Evolutionary conservation across 306 rosid species (phyloP).

Genomic region (Fragaria nilgerrensis): DNA sequence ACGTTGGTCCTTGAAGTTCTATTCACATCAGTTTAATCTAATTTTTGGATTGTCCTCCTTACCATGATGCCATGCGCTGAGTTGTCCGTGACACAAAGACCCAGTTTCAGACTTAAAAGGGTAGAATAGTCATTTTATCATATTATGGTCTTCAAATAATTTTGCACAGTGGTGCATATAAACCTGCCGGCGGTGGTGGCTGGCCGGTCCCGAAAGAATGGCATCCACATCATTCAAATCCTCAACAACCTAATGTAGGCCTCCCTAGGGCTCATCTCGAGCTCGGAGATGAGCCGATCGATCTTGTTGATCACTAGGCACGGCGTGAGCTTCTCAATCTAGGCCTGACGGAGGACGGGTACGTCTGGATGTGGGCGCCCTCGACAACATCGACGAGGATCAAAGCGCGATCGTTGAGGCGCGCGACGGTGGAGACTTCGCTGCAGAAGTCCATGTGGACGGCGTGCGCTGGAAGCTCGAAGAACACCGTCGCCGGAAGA

Average conservation of each 20-base stretch:
- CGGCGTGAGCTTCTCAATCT: slow-evolving; percentile 79
- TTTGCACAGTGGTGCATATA: no score
- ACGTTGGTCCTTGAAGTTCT: no score
- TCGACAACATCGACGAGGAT: slow-evolving; percentile 84
- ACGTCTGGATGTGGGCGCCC: slow-evolving; percentile 93
- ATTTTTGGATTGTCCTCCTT: no score
- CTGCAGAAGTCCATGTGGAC: slow-evolving; percentile 88
- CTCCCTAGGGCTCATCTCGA: slow-evolving; percentile 65
- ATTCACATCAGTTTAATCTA: no score
- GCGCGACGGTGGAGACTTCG: slow-evolving; percentile 93
- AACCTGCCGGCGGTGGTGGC: no score
- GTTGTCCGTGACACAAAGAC: no score
- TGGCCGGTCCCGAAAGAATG: slow-evolving; percentile 49
- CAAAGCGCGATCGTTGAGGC: slow-evolving; percentile 79
- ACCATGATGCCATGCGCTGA: no score
- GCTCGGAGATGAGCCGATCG: slow-evolving; percentile 72
- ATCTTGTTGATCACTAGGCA: slow-evolving; percentile 81
- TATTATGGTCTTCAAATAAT: no score
- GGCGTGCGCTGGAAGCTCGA: no score
- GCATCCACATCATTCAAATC: slow-evolving; percentile 77
- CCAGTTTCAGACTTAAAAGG: no score
- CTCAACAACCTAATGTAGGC: slow-evolving; percentile 58
- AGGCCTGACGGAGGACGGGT: slow-evolving; percentile 86
- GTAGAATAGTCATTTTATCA: no score
- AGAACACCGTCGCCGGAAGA: no score